Base-by-base conservation (phyloP, 2,329 filamentous ascomycete genomes). In the Calonectria naviculata region DNA sequence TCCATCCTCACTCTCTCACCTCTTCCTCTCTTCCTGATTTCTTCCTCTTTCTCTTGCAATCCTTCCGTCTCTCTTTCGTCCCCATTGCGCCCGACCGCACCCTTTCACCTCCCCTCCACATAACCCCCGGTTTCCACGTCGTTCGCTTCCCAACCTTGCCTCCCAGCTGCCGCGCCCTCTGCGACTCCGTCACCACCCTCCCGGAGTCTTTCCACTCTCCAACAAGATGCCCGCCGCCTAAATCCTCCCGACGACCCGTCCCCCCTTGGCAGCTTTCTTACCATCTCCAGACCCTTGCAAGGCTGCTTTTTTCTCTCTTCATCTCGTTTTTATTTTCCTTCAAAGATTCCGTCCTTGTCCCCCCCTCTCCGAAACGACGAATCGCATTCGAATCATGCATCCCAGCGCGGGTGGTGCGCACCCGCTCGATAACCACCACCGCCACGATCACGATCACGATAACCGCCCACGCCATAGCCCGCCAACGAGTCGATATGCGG, bases 401-500 rank as follows among this genome's bases (percentile, higher is more conserved):
- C 69, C 67, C 73, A 75, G 74, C 74, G 72, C 71, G 66, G 71
- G 71, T 58, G 71, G 69, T 75, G 70, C 72, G 74, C 73, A 72
- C 72, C 69, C 64, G 61, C 70, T 58, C 19, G 38, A 76, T 72
- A 65, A 77, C 70, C 71, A 67, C 67, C 71, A 66, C 56, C 71
- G 76, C 65, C 69, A 72, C 67, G 58, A 47, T 42, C 58, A 70
- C 70, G 64, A 71, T 74, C 65, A 68, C 68, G 67, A 70, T 38
- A 56, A 66, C 54, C 64, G 68, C 56, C 67, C 66, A 52, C 31
- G 29, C 56, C 70, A 75, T 60, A 64, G 64, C 42, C 58, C 71
- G 69, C 70, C 68, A 21, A 64, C 65, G 34, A 75, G 46, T 67
- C 75, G 75, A 78, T 60, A 78, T 78, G 77, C 73, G 47, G 62